A percentile compares a stretch with the other conserved stretches of the same genome.
Evolutionary conservation across 495 filamentous ascomycete genomes (phyloP).

Genomic region (Aspergillus sclerotiicarbonarius): DNA sequence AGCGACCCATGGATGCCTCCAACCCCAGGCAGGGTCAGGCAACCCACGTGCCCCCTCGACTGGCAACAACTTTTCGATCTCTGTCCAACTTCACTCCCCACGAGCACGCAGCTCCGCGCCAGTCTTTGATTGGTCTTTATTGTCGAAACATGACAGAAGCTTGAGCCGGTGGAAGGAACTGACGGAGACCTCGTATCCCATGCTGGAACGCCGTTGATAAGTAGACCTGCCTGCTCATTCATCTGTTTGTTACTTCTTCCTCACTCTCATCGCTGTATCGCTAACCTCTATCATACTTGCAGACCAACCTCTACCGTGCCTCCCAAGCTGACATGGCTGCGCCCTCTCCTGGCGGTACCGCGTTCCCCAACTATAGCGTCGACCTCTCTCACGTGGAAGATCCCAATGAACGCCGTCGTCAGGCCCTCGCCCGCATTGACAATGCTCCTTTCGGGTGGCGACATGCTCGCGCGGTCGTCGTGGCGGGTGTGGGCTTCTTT

Average conservation of each 20-base stretch:
- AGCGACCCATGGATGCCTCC: background rate
- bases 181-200: background rate
- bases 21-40: background rate
- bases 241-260: background rate
- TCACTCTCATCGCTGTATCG: background rate
- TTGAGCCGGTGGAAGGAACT: background rate
- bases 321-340: background rate
- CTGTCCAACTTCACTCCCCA: background rate
- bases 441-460: constrained; percentile 79
- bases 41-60: background rate
- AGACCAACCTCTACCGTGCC: background rate
- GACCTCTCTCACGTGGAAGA: constrained; percentile 59
- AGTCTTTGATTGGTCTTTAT: background rate
- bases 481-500: constrained; percentile 85
- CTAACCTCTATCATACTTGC: background rate
- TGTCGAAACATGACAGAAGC: background rate
- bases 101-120: background rate
- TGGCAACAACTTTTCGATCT: background rate
- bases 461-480: constrained; percentile 70
- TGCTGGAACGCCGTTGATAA: background rate
- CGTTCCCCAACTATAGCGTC: constrained; percentile 67
- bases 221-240: background rate
- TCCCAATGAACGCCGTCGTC: constrained; percentile 70
- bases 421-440: constrained; percentile 75
- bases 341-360: constrained; percentile 61